Base-by-base conservation (phyloP, 2,329 filamentous ascomycete genomes). In the Neofusicoccum sp. region DNA sequence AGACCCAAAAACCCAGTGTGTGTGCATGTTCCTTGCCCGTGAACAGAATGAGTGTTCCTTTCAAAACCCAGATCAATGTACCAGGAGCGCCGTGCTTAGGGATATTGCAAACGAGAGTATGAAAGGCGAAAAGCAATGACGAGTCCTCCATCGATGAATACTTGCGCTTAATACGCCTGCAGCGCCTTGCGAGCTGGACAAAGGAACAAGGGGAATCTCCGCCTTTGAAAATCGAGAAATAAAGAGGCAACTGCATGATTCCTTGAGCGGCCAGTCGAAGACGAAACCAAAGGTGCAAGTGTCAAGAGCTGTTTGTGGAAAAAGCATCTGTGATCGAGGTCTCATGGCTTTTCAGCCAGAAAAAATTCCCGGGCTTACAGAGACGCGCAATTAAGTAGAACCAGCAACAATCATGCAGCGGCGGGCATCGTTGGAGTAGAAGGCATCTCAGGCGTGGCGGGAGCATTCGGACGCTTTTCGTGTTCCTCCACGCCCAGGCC, bases 401-500 rank as follows among this genome's bases (percentile, higher is more conserved):
- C 26, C 24, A 33, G 14, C 28, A 24, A 48, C 6, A 12, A 56
- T 56, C 38, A 56, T 56, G 51, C 51, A 41, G 33, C 51, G 7
- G 51, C 24, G 7, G 51, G 45, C 45, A 33, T 33, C 12, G 45
- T 48, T 14, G 45, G 45, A 12, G 14, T 48, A 14, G 45, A 14
- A 30, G 45, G 38, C 26, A 56, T 51, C 16, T 60, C 57, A 26
- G 57, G 45, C 6, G 57, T 53, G 12, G 40, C 58, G 30, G 58
- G 40, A 24, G 47, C n/a, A 43, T 48, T 31, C 12, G 40, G 20
- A 20, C 49, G 49, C 43, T 61, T 48, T 20, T 61, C 59, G 14
- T 76, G 79, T 65, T 84, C 82, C 40, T 83, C 77, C 5, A 86
- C 83, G 34, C 83, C 83, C 69, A 84, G 80, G 38, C 82, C 82